Evolutionary conservation across 306 rosid species (phyloP).

Genomic region (Crataegus laevigata): DNA sequence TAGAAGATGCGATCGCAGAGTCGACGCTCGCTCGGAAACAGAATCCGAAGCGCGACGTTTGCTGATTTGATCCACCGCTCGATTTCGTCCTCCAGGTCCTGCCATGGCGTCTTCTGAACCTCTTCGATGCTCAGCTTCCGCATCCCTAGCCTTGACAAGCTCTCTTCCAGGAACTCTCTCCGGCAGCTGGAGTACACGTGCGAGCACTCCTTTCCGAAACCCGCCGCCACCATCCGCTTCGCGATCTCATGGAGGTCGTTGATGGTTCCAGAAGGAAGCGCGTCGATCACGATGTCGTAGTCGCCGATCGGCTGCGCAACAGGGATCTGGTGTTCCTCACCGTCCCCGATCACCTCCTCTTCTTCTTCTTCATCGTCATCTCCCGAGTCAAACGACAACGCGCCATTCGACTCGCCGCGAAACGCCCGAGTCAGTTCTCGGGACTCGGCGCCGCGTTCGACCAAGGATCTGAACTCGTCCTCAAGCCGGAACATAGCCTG

Average conservation of each 20-base stretch:
- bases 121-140: conserved; percentile 86
- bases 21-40: conserved; percentile 78
- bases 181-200: conserved; percentile 80
- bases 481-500: conserved; percentile 85
- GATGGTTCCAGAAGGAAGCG: conserved; percentile 71
- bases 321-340: conserved; percentile 46
- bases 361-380: conserved; percentile 51
- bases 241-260: conserved; percentile 88
- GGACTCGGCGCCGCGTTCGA: conserved; percentile 89
- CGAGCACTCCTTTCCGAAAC: conserved; percentile 83
- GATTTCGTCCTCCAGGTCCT: conserved; percentile 78
- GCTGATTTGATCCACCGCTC: conserved; percentile 79
- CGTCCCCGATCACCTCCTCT: conserved; percentile 21
- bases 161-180: conserved; percentile 83
- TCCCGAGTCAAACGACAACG: conserved; percentile 53
- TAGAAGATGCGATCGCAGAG: conserved; percentile 73
- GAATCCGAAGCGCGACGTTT: conserved; percentile 60
- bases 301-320: conserved; percentile 65
- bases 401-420: conserved; percentile 42
- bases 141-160: conserved; percentile 75
- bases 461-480: conserved; percentile 81
- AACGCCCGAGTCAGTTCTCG: conserved; percentile 44
- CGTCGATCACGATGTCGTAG: conserved; percentile 71
- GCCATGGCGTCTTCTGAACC: conserved; percentile 82
- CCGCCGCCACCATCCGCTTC: conserved; percentile 84